Evolutionary conservation across 345 rosid genomes (phyloP), one percentile per base, ranked within the genome.

Genomic region (Rhizophora apiculata): DNA sequence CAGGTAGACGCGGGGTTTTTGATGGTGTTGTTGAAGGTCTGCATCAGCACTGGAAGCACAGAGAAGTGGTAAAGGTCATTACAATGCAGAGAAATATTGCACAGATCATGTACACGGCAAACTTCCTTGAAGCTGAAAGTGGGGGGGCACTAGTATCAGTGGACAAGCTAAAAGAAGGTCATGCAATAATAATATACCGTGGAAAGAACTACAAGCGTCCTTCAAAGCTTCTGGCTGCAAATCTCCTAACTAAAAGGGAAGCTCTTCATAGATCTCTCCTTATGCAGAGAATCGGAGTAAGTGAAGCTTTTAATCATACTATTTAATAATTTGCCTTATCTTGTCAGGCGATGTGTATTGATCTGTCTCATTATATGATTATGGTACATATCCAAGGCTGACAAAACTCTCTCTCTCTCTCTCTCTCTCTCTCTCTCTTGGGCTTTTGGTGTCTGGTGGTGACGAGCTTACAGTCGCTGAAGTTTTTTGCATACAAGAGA

Each of bases 1-100:
- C 80, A 92, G 94, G 97, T 48, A 85, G 95, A 82, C 85, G 96
- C 74, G 95, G 96, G 73, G 66, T 92, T 62, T 90, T 92, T 78
- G 82, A 74, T 84, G 98, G 98, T 69, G 91, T 90, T 63, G 79
- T 90, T 60, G 98, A 92, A 83, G 94, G 92, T 71, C 61, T 92
- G 46, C 91, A 88, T 83, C 96, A 92, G 81, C 98, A 90, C 61
- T 92, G 96, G 98, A 92, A 92, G 82, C 87, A 88, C 70, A 81
- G 89, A 68, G 98, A 92, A 73, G 96, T 92, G 54, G 88, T 76
- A 13, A 88, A 86, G 81, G 90, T 90, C 77, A 82, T 92, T 51
- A 83, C 96, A 4, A 87, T 82, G 91, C 98, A 92, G 82, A 87
- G 79, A 83, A 46, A 69, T 7, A 76, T 82, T 72, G 68, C 76